Percentiles rank a stretch among this genome's conserved stretches.
These are phyloP conservation scores for Paulownia fortunei DNA, from an alignment of 257 asterid species.

Conservation along the genomic window DNA sequence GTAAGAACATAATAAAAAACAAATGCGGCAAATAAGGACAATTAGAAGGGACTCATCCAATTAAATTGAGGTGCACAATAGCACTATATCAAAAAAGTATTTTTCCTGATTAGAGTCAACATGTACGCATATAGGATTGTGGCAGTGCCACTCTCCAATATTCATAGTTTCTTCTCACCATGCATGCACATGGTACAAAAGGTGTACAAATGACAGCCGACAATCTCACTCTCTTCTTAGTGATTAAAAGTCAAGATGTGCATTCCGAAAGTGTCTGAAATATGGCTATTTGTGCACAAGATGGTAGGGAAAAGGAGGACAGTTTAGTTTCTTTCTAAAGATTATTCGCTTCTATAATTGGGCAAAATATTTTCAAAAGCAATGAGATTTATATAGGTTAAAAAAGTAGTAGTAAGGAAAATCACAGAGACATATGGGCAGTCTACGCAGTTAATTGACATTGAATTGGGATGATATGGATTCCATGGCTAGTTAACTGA, in stretches of 20 bases:
- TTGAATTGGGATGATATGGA: neutral
- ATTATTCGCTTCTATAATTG: neutral
- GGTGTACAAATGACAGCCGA: neutral
- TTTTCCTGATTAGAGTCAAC: no score
- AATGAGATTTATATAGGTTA: neutral
- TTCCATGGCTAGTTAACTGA: slow-evolving; percentile 1
- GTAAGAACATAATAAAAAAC: neutral
- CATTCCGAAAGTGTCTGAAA: neutral
- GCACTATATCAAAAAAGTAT: neutral
- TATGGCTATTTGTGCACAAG: no score
- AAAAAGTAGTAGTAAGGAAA: neutral
- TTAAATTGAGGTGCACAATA: neutral
- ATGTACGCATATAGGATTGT: neutral
- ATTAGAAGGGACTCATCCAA: no score
- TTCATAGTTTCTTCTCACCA: neutral
- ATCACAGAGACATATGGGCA: slow-evolving; percentile 8
- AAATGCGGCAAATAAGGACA: no score
- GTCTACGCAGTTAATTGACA: neutral
- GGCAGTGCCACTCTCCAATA: neutral
- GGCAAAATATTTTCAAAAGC: neutral
- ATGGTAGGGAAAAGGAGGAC: no score
- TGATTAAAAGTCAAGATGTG: neutral
- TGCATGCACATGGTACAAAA: neutral
- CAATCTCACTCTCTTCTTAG: neutral
- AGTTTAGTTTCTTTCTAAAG: neutral